A percentile compares a stretch with the other conserved stretches of the same genome.
These are phyloP conservation scores for Stephanocyclus meneghinianus DNA, from an alignment of 352 stramenopile genomes.

Conservation along the genomic window DNA sequence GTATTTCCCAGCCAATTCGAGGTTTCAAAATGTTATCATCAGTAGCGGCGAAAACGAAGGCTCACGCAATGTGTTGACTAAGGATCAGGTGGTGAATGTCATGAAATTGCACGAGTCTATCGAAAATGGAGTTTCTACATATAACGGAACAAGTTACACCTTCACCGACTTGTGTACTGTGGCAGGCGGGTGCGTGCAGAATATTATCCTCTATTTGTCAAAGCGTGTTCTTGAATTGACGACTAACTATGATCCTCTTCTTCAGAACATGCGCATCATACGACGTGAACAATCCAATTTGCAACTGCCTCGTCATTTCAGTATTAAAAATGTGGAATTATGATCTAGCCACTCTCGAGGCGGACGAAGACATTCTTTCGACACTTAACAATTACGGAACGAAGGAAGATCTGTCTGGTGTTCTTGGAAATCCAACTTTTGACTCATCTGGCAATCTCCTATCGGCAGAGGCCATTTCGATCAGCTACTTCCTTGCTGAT, in stretches of 20 bases:
- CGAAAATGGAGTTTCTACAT: slow-evolving; percentile 20
- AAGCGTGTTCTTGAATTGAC: neutral
- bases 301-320: slow-evolving; percentile 58
- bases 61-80: slow-evolving; percentile 54
- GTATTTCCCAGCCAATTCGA: slow-evolving; percentile 46
- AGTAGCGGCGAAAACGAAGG: neutral
- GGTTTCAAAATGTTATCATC: slow-evolving; percentile 62
- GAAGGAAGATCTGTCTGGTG: slow-evolving; percentile 39
- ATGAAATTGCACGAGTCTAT: slow-evolving; percentile 66
- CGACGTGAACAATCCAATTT: slow-evolving; percentile 34
- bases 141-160: slow-evolving; percentile 48
- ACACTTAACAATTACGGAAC: slow-evolving; percentile 52
- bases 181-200: neutral
- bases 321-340: slow-evolving; percentile 77
- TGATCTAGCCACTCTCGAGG: slow-evolving; percentile 56
- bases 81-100: slow-evolving; percentile 47
- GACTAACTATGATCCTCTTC: neutral
- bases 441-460: slow-evolving; percentile 35
- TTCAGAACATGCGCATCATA: slow-evolving; percentile 40
- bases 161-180: slow-evolving; percentile 55
- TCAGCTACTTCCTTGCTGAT: slow-evolving; percentile 65
- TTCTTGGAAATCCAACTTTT: slow-evolving; percentile 52
- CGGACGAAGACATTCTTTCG: slow-evolving; percentile 49
- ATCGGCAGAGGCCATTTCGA: slow-evolving; percentile 49
- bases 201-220: neutral